Conservation (phyloP, 257 asterid genomes). For the Salvia rosmarinus region DNA sequence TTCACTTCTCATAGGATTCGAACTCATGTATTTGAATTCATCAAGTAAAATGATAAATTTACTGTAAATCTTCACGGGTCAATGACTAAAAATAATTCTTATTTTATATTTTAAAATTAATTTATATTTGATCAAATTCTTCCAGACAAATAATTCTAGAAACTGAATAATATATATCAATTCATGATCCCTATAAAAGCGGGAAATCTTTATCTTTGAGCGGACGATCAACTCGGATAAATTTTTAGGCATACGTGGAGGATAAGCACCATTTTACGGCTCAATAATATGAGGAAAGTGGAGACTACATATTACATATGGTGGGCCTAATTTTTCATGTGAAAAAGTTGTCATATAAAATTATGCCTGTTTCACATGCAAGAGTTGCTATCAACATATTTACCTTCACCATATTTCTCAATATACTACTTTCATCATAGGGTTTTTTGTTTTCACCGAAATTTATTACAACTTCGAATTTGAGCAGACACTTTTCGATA, state of each 20-base stretch:
- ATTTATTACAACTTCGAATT: background rate
- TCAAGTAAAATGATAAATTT: too few species aligned
- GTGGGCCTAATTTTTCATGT: slow-evolving; percentile 27
- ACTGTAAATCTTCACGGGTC: too few species aligned
- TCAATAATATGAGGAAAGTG: slow-evolving; percentile 8
- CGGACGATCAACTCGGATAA: background rate
- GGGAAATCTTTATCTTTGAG: too few species aligned
- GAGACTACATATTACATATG: slow-evolving; percentile 6
- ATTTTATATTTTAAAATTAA: too few species aligned
- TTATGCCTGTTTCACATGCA: slow-evolving; percentile 28
- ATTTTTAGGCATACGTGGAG: background rate
- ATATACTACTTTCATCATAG: background rate
- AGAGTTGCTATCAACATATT: slow-evolving; percentile 20
- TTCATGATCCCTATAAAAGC: too few species aligned
- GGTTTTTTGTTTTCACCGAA: background rate
- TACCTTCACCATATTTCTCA: background rate
- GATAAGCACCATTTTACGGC: slow-evolving; percentile 6
- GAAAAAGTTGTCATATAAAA: slow-evolving; percentile 22
- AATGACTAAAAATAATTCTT: too few species aligned
- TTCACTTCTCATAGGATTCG: too few species aligned
- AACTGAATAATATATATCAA: too few species aligned
- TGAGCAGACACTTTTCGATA: background rate
- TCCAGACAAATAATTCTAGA: too few species aligned
- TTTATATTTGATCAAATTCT: too few species aligned
- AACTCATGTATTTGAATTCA: too few species aligned